Evolutionary conservation across 352 stramenopile species (phyloP), one percentile per base, ranked within the genome.

Genomic region (Pythium pectinolyticum): DNA sequence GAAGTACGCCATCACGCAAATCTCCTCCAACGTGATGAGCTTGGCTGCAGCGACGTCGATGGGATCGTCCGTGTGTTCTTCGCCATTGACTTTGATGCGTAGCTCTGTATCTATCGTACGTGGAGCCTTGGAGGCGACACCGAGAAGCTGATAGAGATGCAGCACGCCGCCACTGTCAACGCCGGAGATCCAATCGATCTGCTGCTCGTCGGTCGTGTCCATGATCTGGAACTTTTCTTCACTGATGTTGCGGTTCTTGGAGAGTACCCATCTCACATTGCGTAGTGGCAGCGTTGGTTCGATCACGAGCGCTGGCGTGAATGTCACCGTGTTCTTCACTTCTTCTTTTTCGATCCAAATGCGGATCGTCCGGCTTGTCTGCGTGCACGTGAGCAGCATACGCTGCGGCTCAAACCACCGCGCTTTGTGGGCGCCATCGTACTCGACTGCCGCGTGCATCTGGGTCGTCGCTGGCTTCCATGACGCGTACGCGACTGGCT

Each of bases 1-100:
- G 54, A 92, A 92, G 63, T 94, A 94, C 6, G 83, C 85, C 74
- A 90, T 90, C 22, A 94, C 80, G 47, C 76, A 86, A 35, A 80
- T 80, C 39, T 92, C 80, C 24, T 75, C 70, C 14, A 92, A 72
- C 5, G 59, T 63, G n/a, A 69, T 69, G 25, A 69, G 35, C 22
- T 60, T 62, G 15, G 15, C 47, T 11, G 48, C 22, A 0, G 46
- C 34, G 14, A 46, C 34, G 17, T 47, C 43, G 14, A 11, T 31
- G 7, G 45, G 40, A 7, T 66, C 37, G 15, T 48, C 31, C 3
- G 48, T 19, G 30, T 47, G 68, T 55, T 88, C 76, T 56, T 89
- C 76, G 1, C 77, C 80, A 31, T 90, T 88, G 11, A 94, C 75
- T 76, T 92, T 79, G 54, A 94, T 80, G 14, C 77, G 73, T 12